Base-by-base conservation (phyloP, 352 stramenopile genomes). In the Globisporangium heterothallicum region DNA sequence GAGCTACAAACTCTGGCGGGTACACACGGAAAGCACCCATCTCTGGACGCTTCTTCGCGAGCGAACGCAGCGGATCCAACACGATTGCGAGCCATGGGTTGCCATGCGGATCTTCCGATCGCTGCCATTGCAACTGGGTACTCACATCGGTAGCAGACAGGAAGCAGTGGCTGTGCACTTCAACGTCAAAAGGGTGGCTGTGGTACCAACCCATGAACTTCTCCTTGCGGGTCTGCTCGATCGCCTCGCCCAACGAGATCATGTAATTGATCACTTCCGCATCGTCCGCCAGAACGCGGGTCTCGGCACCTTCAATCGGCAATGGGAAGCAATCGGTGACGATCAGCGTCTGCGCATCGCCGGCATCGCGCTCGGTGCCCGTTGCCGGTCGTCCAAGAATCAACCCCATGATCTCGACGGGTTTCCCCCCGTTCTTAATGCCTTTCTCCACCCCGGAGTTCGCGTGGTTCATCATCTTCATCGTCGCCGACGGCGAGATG, bases 131-230 rank as follows among this genome's bases (percentile, higher is more conserved):
- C 14, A 99, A 72, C 71, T 99, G 96, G 48, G 96, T 99, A 43
- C 76, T 96, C 38, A 99, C 77, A 69, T 99, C 97, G 9, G 96
- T 99, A 42, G 88, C 88, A 48, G 86, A 98, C 19, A 99, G 73
- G 68, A 98, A 99, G 74, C 96, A 99, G 68, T 99, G 95, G 53
- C 78, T 92, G 54, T 87, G 91, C 61, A 98, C 84, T 53, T 95
- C 79, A 6, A 99, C 86, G 65, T 99, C 97, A 62, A 99, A 99
- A 6, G 97, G 97, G 59, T 99, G 97, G 58, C 88, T 97, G 69
- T 99, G 97, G 78, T 99, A 99, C 97, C 97, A 99, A 50, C 97
- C 97, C 91, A 98, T 98, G 62, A 99, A 99, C 50, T 95, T 94
- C 65, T 99, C 95, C 49, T 97, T 96, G 36, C 95, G 85, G 2